Evolutionary conservation across 345 rosid species (phyloP), one percentile per base, ranked within the genome.

Genomic region (Boechera retrofracta): DNA sequence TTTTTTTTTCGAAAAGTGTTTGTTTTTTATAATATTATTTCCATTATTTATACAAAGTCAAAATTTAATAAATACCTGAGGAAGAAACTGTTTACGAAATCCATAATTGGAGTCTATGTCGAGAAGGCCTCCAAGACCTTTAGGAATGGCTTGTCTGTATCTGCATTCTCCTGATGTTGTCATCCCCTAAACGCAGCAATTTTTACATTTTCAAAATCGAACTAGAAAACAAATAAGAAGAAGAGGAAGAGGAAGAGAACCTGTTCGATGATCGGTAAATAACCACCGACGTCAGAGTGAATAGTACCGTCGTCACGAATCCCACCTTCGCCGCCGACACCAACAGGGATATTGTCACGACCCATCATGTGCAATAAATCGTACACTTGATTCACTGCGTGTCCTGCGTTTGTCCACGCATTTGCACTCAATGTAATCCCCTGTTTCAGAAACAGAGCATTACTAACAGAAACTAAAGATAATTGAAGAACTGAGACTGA

Each of bases 291-390:
- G 83, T 89, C 54, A 1, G 92, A 81, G 21, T 82, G 86, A 33
- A 91, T 80, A 71, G 91, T 85, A 10, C 98, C 93, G 55, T 90
- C 83, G 26, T 79, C 83, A 5, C 78, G 80, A n/a, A 94, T 84
- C 15, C 91, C 95, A 66, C 97, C 98, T 39, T 94, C 97, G 2
- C 97, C 98, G 45, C 98, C 98, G 2, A 91, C 89, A 33, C 97
- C 98, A 16, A 94, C 91, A 0, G 91, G 45, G 12, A 94, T 77
- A 67, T 91, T 93, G 10, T 94, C 92, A 0, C 97, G 94, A 32
- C 54, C 89, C 97, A 94, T 94, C 98, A 94, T 94, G 86, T 89
- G 89, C 66, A 94, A 87, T n/a, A 94, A 21, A 83, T 94, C 98
- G 63, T 94, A 91, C 2, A 91, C 61, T 9, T 94, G 96, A 74